These are phyloP conservation scores for Pterulicium gracile DNA, from an alignment of 1,284 basidiomycete species.

Conservation along the genomic window DNA sequence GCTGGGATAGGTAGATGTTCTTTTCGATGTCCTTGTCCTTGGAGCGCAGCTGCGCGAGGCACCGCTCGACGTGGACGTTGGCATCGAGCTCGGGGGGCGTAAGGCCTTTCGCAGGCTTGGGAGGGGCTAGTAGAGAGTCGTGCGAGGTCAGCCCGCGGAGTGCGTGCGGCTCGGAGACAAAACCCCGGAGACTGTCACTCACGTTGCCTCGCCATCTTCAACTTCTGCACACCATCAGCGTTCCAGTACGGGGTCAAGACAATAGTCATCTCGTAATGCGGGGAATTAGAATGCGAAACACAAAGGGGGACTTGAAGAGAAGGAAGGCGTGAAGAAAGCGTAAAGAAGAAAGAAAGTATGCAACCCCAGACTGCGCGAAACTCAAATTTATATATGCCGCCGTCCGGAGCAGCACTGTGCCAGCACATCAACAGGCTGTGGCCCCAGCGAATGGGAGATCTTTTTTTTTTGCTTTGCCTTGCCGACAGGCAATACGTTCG, in stretches of 20 bases:
- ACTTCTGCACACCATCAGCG: conserved; percentile 55
- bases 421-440: no score
- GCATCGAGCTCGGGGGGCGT: conserved; percentile 52
- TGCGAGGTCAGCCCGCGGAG: conserved; percentile 9
- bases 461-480: no score
- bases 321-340: conserved; percentile 3
- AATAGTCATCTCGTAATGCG: conserved; percentile 52
- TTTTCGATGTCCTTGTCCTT: conserved; percentile 71
- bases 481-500: no score
- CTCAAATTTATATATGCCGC: no score
- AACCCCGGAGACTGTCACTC: conserved; percentile 19
- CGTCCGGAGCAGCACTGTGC: no score
- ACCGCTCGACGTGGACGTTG: conserved; percentile 45
- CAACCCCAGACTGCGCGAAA: no score
- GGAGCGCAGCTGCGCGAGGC: conserved; percentile 58
- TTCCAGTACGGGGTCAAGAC: conserved; percentile 60
- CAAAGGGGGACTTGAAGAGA: no score
- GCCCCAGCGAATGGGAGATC: no score
- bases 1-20: conserved; percentile 70
- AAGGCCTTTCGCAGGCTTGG: conserved; percentile 37
- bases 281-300: conserved; percentile 1
- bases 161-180: no score
- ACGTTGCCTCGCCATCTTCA: conserved; percentile 51
- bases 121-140: conserved; percentile 25
- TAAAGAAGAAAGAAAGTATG: conserved; percentile 8